A percentile compares a stretch with the other conserved stretches of the same genome.
phyloP scores from a whole-genome alignment of 176 grass and related monocot genomes.

The Cocos nucifera region DNA sequence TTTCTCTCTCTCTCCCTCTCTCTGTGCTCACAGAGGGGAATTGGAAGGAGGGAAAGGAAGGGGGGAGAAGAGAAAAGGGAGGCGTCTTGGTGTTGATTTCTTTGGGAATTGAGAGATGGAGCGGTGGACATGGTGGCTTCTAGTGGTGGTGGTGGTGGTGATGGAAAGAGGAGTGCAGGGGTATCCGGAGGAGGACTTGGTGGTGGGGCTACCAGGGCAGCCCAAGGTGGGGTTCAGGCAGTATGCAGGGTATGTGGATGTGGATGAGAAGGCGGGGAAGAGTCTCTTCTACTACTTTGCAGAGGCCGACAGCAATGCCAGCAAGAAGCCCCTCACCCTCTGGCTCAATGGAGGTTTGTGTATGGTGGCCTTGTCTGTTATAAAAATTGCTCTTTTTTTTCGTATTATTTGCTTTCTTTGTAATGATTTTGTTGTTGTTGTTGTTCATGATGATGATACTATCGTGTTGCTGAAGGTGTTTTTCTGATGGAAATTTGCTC shows the following conservation, averaged over 20 bases:
- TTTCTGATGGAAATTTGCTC: neutral
- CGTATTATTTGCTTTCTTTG: constrained; percentile 1
- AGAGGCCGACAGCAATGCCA: constrained; percentile 50
- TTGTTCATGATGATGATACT: neutral
- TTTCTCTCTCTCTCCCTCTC: too few species aligned
- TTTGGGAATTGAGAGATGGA: constrained; percentile 12
- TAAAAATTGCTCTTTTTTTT: constrained; percentile 1
- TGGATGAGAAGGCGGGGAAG: constrained; percentile 54
- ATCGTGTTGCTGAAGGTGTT: constrained; percentile 18
- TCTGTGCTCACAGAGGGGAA: too few species aligned
- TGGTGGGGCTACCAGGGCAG: constrained; percentile 62
- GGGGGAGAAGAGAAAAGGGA: too few species aligned
- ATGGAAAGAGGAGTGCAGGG: constrained; percentile 15
- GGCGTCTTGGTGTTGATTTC: neutral
- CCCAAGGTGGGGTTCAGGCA: constrained; percentile 64
- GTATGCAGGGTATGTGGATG: constrained; percentile 80
- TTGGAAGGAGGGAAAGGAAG: too few species aligned
- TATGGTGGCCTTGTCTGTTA: neutral
- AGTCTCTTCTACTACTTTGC: constrained; percentile 98
- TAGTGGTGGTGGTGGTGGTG: constrained; percentile 10
- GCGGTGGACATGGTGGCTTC: constrained; percentile 18
- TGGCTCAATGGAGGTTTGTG: constrained; percentile 93
- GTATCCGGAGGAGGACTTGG: constrained; percentile 63
- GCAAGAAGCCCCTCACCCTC: constrained; percentile 73
- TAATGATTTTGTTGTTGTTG: neutral